These are phyloP conservation scores for Chaetomium tenue DNA, from an alignment of 495 filamentous ascomycete genomes.

Conservation along the genomic window DNA sequence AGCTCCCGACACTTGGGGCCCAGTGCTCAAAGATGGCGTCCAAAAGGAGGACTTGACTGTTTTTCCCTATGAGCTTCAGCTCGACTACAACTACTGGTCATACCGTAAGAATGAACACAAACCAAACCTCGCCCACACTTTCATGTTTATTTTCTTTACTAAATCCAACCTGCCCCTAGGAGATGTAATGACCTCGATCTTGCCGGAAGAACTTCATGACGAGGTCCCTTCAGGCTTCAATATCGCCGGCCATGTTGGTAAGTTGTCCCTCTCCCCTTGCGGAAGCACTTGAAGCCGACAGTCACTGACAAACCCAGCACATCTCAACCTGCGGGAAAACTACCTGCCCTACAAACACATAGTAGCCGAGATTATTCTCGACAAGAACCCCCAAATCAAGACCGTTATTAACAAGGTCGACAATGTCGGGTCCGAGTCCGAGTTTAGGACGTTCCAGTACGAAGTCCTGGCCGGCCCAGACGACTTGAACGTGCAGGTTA, in stretches of 20 bases:
- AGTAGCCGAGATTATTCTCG: constrained; percentile 77
- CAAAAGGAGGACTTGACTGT: constrained; percentile 62
- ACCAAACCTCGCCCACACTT: neutral
- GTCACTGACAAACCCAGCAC: constrained; percentile 51
- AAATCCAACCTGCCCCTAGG: constrained; percentile 46
- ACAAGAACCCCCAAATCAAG: constrained; percentile 74
- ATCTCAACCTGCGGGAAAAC: constrained; percentile 82
- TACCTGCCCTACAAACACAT: constrained; percentile 80
- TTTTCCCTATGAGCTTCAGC: constrained; percentile 66
- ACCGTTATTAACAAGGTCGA: constrained; percentile 97
- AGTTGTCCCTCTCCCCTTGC: constrained; percentile 30
- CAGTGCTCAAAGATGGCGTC: constrained; percentile 65
- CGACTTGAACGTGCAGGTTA: constrained; percentile 75
- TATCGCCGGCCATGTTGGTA: constrained; percentile 82
- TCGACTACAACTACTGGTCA: constrained; percentile 84
- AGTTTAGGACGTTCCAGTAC: constrained; percentile 90
- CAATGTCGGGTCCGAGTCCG: constrained; percentile 76
- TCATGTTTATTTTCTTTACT: neutral
- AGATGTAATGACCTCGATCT: constrained; percentile 75
- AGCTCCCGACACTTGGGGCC: constrained; percentile 75
- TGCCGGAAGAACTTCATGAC: constrained; percentile 61
- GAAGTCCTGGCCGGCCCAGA: constrained; percentile 81
- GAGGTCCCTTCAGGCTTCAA: constrained; percentile 87
- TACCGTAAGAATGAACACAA: constrained; percentile 56
- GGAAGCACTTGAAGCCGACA: neutral